Base-by-base conservation (phyloP, 2,329 filamentous ascomycete genomes). In the Drechmeria coniospora region DNA sequence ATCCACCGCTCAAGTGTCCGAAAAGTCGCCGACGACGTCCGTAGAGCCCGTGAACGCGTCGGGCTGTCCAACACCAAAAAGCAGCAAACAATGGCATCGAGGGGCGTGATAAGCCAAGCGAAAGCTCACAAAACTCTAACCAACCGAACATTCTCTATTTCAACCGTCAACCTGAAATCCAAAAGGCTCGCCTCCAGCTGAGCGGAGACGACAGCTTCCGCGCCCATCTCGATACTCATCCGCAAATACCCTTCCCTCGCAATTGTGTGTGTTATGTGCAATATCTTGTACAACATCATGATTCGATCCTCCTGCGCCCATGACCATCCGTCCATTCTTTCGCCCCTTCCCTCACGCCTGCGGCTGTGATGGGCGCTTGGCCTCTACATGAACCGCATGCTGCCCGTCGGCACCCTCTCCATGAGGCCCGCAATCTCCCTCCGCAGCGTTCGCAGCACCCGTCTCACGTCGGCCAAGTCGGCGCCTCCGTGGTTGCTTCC, bases 361-460 rank as follows among this genome's bases (percentile, higher is more conserved):
- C n/a, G n/a, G n/a, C n/a, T n/a, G n/a, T n/a, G n/a, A n/a, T n/a
- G n/a, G n/a, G n/a, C n/a, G n/a, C n/a, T n/a, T n/a, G n/a, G n/a
- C n/a, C n/a, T 30, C 30, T 55, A 65, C 41, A 55, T 50, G 43
- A 63, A 66, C 27, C 62, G 54, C 33, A 65, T 39, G 35, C 51
- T 59, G 23, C 50, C 53, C 9, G 51, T 46, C 4, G 56, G 51
- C n/a, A 51, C 48, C 22, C 57, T 47, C 41, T 60, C 57, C 13
- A 57, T 46, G 27, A 65, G 35, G 5, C 52, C 55, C 4, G 58
- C 53, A 8, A 65, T 56, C 13, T 61, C 53, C 28, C 61, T 50
- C 37, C 51, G 53, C 26, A 62, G 37, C 15, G 54, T 50, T 41
- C 51, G 56, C 23, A 66, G 44, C 28, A 50, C 45, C 11, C 59